phyloP scores from a whole-genome alignment of 352 stramenopile species.

The Globisporangium cederbergense region DNA sequence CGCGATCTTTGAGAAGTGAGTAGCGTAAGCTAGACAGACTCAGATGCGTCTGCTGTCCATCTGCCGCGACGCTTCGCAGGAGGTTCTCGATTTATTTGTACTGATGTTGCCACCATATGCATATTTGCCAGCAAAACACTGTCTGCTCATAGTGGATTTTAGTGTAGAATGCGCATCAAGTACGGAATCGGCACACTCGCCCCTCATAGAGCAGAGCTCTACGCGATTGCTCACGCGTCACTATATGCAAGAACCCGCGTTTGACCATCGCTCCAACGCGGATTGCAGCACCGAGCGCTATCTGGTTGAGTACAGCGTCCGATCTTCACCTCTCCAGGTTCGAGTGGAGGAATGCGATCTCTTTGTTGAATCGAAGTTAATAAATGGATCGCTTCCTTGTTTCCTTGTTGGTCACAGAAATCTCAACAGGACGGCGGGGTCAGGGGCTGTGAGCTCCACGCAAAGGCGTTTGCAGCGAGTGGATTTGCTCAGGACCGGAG shows the following conservation, averaged over 20 bases:
- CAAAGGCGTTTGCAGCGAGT: neutral
- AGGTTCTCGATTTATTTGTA: neutral
- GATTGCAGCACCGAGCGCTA: neutral
- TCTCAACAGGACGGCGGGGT: neutral
- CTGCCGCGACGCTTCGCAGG: slow-evolving; percentile 8
- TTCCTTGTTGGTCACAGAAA: neutral
- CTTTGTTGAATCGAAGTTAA: neutral
- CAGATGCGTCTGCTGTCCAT: neutral
- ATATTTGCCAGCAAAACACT: neutral
- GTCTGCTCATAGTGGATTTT: neutral
- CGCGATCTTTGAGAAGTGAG: neutral
- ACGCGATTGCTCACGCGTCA: no score
- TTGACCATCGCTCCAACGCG: no score
- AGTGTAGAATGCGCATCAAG: no score
- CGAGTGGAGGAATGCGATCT: neutral
- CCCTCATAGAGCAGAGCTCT: no score
- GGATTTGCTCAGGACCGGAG: neutral
- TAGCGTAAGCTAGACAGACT: neutral
- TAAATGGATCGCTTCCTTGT: neutral
- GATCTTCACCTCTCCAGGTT: no score
- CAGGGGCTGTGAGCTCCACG: neutral
- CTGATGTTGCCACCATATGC: neutral
- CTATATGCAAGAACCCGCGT: no score
- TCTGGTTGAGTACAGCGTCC: no score
- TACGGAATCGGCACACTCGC: no score